Conservation (phyloP, 306 rosid genomes). For the Rubus idaeus region DNA sequence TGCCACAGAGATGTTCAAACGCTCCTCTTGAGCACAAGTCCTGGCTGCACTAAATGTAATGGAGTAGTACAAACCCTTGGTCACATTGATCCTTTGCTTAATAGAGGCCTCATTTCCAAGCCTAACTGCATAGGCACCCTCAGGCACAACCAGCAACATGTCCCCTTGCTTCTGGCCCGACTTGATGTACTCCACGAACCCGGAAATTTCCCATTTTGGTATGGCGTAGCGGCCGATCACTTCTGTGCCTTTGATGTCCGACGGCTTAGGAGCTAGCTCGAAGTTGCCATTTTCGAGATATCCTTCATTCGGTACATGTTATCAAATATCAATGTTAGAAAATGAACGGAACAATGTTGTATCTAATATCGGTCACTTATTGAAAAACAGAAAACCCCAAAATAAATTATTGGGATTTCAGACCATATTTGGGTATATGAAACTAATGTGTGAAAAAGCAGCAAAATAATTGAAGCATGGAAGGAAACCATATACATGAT, state of each 20-base stretch:
- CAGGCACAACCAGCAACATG: constrained; percentile 93
- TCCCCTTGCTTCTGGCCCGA: constrained; percentile 98
- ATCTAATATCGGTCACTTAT: neutral
- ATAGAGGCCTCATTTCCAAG: constrained; percentile 91
- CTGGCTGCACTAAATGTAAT: constrained; percentile 87
- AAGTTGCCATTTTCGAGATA: constrained; percentile 75
- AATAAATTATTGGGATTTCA: neutral
- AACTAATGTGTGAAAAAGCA: neutral
- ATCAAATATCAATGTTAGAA: neutral
- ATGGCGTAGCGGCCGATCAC: constrained; percentile 55
- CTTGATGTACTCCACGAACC: constrained; percentile 85
- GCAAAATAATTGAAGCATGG: neutral
- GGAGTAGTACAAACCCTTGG: constrained; percentile 66
- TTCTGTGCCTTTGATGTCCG: constrained; percentile 69
- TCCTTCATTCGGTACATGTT: constrained; percentile 37
- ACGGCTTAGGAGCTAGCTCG: constrained; percentile 62
- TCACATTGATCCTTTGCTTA: constrained; percentile 63
- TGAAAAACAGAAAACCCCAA: neutral
- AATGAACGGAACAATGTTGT: neutral
- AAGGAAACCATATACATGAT: neutral
- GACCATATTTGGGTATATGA: neutral
- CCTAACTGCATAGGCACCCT: constrained; percentile 86
- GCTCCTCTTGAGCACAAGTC: constrained; percentile 93
- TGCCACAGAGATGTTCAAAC: constrained; percentile 68
- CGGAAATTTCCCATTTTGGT: constrained; percentile 82